Base-by-base conservation (phyloP, 2,329 filamentous ascomycete species). In the Ceratocystis harringtonii region DNA sequence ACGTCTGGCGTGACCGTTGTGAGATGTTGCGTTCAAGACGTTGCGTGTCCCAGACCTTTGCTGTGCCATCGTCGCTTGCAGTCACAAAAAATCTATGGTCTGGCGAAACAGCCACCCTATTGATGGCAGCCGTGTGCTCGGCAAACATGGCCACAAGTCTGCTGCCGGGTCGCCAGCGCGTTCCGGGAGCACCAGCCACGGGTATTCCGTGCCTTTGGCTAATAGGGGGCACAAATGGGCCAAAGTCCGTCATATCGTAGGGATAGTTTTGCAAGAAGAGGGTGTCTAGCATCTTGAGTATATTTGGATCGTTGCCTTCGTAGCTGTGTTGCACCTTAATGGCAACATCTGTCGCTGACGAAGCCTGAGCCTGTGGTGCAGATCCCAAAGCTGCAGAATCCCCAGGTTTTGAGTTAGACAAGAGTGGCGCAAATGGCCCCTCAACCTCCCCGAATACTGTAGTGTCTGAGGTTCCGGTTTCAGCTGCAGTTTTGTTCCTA, bases 71-170 rank as follows among this genome's bases (percentile, higher is more conserved):
- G 71, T 96, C 90, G 8, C 92, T 92, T 5, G 86, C 92, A 0
- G 94, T 97, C 66, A 96, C 81, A 74, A 99, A 99, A 76, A 99
- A 99, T 3, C 86, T 78, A 73, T 99, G 92, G 72, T 99, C 94
- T 0, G 92, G 90, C 1, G 94, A 87, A 6, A 90, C 84, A 1
- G 88, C 79, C 10, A 97, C 84, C 8, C 92, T 84, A 71, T 88
- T 96, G 69, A 97, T 84, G 6, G 89, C 83, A 0, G 85, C 90
- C 32, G 81, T 85, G 72, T 99, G 94, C 73, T 99, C 94, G 1
- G 89, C 85, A 71, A 97, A 91, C 0, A 90, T 90, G 1, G 92
- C 90, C 22, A 97, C 87, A 7, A 97, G 80, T 63, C 85, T 86
- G 1, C 94, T 92, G 65, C 86, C 84, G 0, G 94, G 94, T 69